phyloP scores from a whole-genome alignment of 176 grass and related monocot genomes.

The Oryza glaberrima region DNA sequence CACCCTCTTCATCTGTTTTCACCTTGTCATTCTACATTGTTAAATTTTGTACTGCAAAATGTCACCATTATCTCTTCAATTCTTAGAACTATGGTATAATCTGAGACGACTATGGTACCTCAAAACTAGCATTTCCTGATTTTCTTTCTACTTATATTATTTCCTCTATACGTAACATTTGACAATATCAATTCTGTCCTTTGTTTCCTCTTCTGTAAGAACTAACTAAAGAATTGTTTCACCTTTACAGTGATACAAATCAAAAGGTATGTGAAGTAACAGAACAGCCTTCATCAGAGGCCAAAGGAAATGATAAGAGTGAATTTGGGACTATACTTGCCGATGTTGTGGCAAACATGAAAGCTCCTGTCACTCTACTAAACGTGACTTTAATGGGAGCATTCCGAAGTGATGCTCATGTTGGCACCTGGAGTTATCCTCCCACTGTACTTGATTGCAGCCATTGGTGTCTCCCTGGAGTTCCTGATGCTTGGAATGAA shows the following conservation, averaged over 20 bases:
- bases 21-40: slow-evolving; percentile 2
- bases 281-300: slow-evolving; percentile 71
- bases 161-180: background rate
- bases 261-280: slow-evolving; percentile 81
- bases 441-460: slow-evolving; percentile 91
- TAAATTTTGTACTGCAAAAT: background rate
- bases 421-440: slow-evolving; percentile 90
- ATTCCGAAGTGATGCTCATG: slow-evolving; percentile 84
- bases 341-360: slow-evolving; percentile 60
- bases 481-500: slow-evolving; percentile 97
- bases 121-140: background rate
- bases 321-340: slow-evolving; percentile 84
- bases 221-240: slow-evolving; percentile 24
- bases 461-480: slow-evolving; percentile 97
- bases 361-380: slow-evolving; percentile 61
- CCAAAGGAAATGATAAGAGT: slow-evolving; percentile 69
- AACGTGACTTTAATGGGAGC: slow-evolving; percentile 93
- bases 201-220: slow-evolving; percentile 33
- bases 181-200: background rate
- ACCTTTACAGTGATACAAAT: slow-evolving; percentile 56
- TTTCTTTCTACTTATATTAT: background rate
- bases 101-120: slow-evolving; percentile 1
- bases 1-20: background rate
- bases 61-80: background rate
- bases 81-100: background rate